Conservation (phyloP, 257 asterid genomes). For the Jaltomata sinuosa region DNA sequence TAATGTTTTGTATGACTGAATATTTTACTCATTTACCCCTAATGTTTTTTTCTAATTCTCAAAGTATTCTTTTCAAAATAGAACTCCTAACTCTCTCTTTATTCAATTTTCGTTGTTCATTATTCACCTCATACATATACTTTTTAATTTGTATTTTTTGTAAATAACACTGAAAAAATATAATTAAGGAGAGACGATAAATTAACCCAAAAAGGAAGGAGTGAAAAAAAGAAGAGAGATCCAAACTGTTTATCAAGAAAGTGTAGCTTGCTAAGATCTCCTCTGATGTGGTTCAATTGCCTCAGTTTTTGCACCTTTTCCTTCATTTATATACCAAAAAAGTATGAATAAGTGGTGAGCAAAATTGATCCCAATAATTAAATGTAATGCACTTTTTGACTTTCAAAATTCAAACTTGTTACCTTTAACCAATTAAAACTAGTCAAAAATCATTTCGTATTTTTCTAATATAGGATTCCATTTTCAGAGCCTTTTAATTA, state of each 20-base stretch:
- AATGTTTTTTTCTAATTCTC: background rate
- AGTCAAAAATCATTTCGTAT: background rate
- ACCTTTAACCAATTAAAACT: background rate
- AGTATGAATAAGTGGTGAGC: background rate
- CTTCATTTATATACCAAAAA: conserved; percentile 14
- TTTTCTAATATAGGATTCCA: background rate
- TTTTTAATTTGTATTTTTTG: too few relatives aligned
- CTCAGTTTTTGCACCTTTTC: conserved; percentile 35
- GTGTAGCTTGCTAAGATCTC: conserved; percentile 15
- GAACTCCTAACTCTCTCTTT: background rate
- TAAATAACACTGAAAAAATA: too few relatives aligned
- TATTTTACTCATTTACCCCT: background rate
- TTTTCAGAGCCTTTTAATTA: background rate
- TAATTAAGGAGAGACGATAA: background rate
- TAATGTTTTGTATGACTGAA: background rate
- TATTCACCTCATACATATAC: too few relatives aligned
- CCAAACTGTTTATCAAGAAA: conserved; percentile 46
- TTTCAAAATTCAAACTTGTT: too few relatives aligned
- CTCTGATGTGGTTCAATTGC: conserved; percentile 17
- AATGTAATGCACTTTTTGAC: background rate
- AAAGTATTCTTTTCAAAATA: background rate
- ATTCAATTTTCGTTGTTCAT: too few relatives aligned
- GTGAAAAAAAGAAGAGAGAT: background rate
- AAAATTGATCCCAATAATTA: background rate
- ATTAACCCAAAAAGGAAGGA: background rate